Percentiles rank a stretch among this genome's conserved stretches.
Evolutionary conservation across 106 monocot species (phyloP).

Genomic region (Alisma plantagoaquatica): DNA sequence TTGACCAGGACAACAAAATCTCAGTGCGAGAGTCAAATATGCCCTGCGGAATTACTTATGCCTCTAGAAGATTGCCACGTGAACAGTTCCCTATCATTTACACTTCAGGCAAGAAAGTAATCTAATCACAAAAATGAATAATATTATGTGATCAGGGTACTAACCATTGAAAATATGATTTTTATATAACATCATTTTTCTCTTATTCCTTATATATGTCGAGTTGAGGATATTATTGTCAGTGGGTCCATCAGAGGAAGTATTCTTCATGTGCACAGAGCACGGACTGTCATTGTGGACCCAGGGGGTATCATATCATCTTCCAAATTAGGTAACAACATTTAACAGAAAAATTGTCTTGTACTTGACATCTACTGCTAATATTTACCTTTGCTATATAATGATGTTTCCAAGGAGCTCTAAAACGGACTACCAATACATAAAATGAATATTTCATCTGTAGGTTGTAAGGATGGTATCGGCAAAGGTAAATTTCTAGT

Average conservation of each 20-base stretch:
- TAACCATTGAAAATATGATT: too few relatives aligned
- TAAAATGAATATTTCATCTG: too few relatives aligned
- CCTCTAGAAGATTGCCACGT: slow-evolving; percentile 97
- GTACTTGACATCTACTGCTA: too few relatives aligned
- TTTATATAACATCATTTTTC: background rate
- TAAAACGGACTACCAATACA: too few relatives aligned
- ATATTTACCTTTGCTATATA: too few relatives aligned
- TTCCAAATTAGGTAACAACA: slow-evolving; percentile 71
- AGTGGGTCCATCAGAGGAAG: slow-evolving; percentile 67
- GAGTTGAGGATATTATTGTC: slow-evolving; percentile 73
- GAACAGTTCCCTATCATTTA: slow-evolving; percentile 74
- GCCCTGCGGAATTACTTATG: slow-evolving; percentile 70
- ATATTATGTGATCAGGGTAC: too few relatives aligned
- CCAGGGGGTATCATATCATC: slow-evolving; percentile 52
- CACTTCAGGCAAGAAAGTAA: slow-evolving; percentile 53
- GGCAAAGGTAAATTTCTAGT: slow-evolving; percentile 66
- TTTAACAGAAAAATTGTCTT: too few relatives aligned
- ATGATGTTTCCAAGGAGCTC: too few relatives aligned
- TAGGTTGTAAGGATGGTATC: slow-evolving; percentile 88
- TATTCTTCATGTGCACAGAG: slow-evolving; percentile 85
- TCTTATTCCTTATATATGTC: slow-evolving; percentile 54
- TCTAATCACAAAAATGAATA: too few relatives aligned
- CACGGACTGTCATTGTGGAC: slow-evolving; percentile 69
- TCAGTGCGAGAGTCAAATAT: slow-evolving; percentile 67
- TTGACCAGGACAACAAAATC: slow-evolving; percentile 45